phyloP scores from a whole-genome alignment of 345 rosid genomes.

The Ailanthus altissimus region DNA sequence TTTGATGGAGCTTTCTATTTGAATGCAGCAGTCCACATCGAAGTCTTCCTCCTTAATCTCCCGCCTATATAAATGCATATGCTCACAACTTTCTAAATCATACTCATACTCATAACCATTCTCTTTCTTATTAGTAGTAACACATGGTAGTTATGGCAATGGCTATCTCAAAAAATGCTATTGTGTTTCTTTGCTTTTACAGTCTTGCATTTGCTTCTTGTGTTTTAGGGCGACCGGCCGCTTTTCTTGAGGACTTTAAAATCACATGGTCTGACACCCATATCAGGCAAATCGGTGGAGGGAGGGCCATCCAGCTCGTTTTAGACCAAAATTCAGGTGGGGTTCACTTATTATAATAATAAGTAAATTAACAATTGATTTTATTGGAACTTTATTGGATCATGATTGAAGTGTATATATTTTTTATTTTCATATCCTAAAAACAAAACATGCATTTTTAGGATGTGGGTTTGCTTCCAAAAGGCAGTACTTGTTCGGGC shows the following conservation, averaged over 20 bases:
- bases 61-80: constrained; percentile 24
- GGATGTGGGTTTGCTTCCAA: constrained; percentile 96
- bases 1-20: constrained; percentile 36
- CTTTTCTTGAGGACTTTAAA: constrained; percentile 65
- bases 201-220: constrained; percentile 30
- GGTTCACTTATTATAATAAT: constrained; percentile 11
- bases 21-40: constrained; percentile 37
- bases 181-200: constrained; percentile 25
- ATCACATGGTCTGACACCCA: constrained; percentile 78
- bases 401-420: constrained; percentile 1
- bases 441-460: constrained; percentile 19
- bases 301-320: constrained; percentile 73
- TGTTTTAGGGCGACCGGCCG: constrained; percentile 54
- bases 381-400: background rate
- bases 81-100: constrained; percentile 26
- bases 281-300: constrained; percentile 64
- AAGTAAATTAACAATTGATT: background rate
- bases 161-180: background rate
- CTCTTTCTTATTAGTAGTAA: background rate
- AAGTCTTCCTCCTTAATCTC: constrained; percentile 15
- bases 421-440: background rate
- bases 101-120: background rate
- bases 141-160: constrained; percentile 20
- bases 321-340: constrained; percentile 83
- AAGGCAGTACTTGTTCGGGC: constrained; percentile 70